phyloP scores from a whole-genome alignment of 345 rosid species.

The Durio zibethinus region DNA sequence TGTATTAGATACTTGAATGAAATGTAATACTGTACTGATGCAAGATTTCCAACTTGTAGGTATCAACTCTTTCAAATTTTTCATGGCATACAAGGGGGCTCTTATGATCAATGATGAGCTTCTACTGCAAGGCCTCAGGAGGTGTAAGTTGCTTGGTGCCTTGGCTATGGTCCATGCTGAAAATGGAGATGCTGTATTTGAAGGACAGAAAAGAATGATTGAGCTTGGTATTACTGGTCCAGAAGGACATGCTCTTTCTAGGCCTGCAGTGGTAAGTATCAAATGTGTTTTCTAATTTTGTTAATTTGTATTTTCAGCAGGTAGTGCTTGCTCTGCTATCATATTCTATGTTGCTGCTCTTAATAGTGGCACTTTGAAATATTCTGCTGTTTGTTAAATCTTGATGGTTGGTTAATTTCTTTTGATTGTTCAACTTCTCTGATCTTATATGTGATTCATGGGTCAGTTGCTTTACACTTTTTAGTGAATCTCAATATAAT shows the following conservation, averaged over 20 bases:
- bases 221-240: constrained; percentile 95
- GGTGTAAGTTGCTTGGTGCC: constrained; percentile 94
- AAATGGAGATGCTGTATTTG: constrained; percentile 95
- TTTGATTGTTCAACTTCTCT: neutral
- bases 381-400: neutral
- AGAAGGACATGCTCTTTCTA: constrained; percentile 30
- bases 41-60: constrained; percentile 40
- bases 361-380: neutral
- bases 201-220: constrained; percentile 90
- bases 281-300: neutral
- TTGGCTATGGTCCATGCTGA: constrained; percentile 99
- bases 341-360: neutral
- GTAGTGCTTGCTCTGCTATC: neutral
- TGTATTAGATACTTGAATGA: neutral
- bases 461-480: neutral
- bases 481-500: neutral
- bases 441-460: neutral
- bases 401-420: neutral
- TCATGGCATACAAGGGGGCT: constrained; percentile 88
- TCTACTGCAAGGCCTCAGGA: constrained; percentile 72
- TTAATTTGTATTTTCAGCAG: neutral
- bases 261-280: neutral
- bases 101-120: constrained; percentile 86
- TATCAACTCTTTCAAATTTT: constrained; percentile 96
- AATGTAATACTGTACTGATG: constrained; percentile 2